Percentiles rank a stretch among this genome's conserved stretches.
Conservation (phyloP, 225 moss, liverwort and hornwort species). For the Takakia lepidozioides region DNA sequence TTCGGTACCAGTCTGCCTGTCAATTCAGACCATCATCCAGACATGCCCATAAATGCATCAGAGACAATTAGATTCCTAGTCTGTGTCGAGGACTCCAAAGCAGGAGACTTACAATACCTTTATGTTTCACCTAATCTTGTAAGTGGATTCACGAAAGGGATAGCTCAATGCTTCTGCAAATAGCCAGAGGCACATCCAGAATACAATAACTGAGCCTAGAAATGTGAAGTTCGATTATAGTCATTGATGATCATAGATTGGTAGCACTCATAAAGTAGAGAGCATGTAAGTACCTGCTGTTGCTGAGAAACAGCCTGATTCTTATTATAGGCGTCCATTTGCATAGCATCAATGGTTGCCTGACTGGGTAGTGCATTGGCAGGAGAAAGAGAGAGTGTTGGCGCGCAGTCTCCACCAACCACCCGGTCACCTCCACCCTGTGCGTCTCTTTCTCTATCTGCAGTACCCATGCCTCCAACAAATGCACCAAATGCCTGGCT, state of each 20-base stretch:
- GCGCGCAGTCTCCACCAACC: slow-evolving; percentile 36
- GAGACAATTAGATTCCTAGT: no score
- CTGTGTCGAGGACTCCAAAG: no score
- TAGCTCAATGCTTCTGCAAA: no score
- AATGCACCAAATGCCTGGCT: slow-evolving; percentile 34
- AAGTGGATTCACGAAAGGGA: no score
- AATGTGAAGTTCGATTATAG: no score
- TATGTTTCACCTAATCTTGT: no score
- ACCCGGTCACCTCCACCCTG: slow-evolving; percentile 34
- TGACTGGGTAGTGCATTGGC: slow-evolving; percentile 57
- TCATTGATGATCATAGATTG: no score
- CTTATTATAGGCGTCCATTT: slow-evolving; percentile 54
- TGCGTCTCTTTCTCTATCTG: slow-evolving; percentile 27
- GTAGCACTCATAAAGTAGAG: no score
- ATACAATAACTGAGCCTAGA: no score
- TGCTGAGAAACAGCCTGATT: slow-evolving; percentile 46
- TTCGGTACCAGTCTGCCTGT: slow-evolving; percentile 69
- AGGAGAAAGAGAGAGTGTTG: slow-evolving; percentile 67
- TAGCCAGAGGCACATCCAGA: no score
- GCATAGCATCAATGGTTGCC: slow-evolving; percentile 67
- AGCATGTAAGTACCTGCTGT: slow-evolving; percentile 22
- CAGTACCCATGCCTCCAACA: slow-evolving; percentile 19
- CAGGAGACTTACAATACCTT: slow-evolving; percentile 1
- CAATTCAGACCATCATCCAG: no score
- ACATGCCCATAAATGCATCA: not conserved